Evolutionary conservation across 129 eudicot species (phyloP), one percentile per base, ranked within the genome.

Genomic region (Tagetes patula): DNA sequence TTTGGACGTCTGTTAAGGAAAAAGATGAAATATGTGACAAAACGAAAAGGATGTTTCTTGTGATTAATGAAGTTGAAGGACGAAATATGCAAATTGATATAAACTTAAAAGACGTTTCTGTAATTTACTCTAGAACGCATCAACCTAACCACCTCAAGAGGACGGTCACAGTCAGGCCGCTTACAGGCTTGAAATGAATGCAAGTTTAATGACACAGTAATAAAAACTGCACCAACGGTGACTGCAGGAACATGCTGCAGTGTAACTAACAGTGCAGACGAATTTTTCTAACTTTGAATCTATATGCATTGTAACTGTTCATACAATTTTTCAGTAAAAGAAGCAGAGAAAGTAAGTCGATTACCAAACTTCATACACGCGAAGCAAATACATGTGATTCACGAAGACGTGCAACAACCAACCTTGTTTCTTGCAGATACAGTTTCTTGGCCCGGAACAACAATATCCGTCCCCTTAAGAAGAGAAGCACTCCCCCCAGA

Each of bases 391-490:
- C 33, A 53, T 6, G 41, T 14, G 68, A 69, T 52, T 82, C 84
- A 85, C 60, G 78, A 85, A 14, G 92, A 82, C 31, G 81, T 43
- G 55, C 97, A 91, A 60, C 97, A 91, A 48, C 88, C 54, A 58
- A 73, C 79, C 72, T 81, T 86, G 75, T 80, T 76, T 13, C 67
- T 82, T 9, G 67, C 84, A 13, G 90, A 59, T 34, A 81, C 72
- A 5, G 80, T 84, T 58, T 84, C 92, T 48, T 77, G 87, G 20
- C 88, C 84, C 52, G 88, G 87, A 65, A 91, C 88, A 65, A 75
- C 72, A 67, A 91, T 86, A 75, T 84, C 69, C 3, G 86, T 88
- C 70, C 97, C 97, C 67, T 82, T 88, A 3, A 91, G 90, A 46
- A 88, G 90, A 8, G 97, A 70, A 1, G 87, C 75, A 65, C 46